Conservation (phyloP, 2,329 filamentous ascomycete species). For the Aureobasidium pullulans region DNA sequence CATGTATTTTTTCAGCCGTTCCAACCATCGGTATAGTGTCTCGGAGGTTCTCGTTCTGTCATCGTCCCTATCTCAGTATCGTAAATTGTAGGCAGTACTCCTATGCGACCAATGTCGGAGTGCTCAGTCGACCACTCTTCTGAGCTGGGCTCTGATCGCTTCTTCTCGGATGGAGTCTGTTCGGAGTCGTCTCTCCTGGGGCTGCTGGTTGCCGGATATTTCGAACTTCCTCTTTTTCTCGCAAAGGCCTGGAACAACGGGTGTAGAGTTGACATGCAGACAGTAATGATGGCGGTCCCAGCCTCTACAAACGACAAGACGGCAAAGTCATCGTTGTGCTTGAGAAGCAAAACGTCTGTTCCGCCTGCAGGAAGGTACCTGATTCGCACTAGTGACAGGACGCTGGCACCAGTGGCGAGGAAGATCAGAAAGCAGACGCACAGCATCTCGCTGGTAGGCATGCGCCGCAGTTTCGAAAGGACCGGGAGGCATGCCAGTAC, state of each 20-base stretch:
- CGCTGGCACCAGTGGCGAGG: conserved; percentile 8
- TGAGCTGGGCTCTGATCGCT: not conserved
- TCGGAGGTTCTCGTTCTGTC: not conserved
- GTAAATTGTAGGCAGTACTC: not conserved
- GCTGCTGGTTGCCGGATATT: not conserved
- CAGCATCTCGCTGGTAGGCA: not conserved
- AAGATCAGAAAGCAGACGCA: conserved; percentile 14
- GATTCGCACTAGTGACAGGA: conserved; percentile 13
- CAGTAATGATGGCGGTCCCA: conserved; percentile 13
- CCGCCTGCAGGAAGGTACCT: not conserved
- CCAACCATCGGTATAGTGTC: not conserved
- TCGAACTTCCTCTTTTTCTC: not conserved
- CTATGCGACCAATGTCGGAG: not conserved
- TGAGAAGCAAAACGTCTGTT: not conserved
- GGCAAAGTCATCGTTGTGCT: not conserved
- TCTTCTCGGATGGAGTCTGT: not conserved
- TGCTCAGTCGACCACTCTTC: not conserved
- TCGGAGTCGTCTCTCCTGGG: not conserved
- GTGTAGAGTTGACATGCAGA: conserved; percentile 12
- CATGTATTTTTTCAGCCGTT: not conserved
- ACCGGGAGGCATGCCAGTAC: conserved; percentile 7
- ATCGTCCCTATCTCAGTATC: not conserved
- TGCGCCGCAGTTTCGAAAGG: conserved; percentile 7
- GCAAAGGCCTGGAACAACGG: conserved; percentile 4
- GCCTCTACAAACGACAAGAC: conserved; percentile 3